Evolutionary conservation across 1,284 basidiomycete genomes (phyloP).

Genomic region (Ganoderma lucidum): DNA sequence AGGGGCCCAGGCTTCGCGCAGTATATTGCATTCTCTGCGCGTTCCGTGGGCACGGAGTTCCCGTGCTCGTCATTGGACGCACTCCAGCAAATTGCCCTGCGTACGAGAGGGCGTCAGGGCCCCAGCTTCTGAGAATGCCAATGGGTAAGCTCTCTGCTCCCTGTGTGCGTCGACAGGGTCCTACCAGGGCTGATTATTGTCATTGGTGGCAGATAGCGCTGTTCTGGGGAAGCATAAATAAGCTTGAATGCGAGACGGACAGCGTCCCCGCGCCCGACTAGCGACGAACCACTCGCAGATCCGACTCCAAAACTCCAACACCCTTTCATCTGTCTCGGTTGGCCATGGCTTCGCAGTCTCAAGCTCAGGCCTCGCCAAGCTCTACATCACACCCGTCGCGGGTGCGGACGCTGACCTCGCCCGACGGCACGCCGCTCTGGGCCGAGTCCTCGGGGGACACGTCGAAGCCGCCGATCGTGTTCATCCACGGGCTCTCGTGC

Average conservation of each 20-base stretch:
- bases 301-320: not conserved
- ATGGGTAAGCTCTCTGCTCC: not conserved
- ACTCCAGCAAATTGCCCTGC: not conserved
- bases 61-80: not conserved
- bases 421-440: constrained; percentile 41
- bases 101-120: constrained; percentile 4
- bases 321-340: not conserved
- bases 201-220: constrained; percentile 3
- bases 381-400: constrained; percentile 9
- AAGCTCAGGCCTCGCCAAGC: not conserved
- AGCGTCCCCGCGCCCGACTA: not conserved
- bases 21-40: constrained; percentile 4
- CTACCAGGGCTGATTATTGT: not conserved
- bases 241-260: constrained; percentile 15
- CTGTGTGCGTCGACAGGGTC: not conserved
- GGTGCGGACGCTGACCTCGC: constrained; percentile 33
- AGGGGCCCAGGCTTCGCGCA: not conserved
- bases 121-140: not conserved
- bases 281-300: not conserved
- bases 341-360: not conserved
- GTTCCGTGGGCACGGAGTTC: constrained; percentile 4
- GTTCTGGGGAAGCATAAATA: constrained; percentile 14
- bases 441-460: constrained; percentile 48
- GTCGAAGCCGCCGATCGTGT: constrained; percentile 48
- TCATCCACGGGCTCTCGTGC: constrained; percentile 51